Conservation (phyloP, 2,329 filamentous ascomycete genomes). For the Ceratocystiopsis brevicomis region DNA sequence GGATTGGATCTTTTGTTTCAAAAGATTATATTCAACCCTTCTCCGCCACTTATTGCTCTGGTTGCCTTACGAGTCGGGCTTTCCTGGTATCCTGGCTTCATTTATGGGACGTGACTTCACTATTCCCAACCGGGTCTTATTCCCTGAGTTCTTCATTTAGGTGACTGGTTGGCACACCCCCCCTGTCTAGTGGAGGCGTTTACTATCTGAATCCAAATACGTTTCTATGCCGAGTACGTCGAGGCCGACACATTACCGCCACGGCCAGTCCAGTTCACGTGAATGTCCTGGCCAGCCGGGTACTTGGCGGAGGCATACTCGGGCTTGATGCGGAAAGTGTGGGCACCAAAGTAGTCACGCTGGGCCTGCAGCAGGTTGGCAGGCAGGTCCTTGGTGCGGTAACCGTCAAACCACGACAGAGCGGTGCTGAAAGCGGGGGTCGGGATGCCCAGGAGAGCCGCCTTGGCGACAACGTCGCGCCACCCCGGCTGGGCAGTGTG, state of each 20-base stretch:
- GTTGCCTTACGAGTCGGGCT: no score
- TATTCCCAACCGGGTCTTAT: no score
- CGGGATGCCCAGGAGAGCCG: slow-evolving; percentile 84
- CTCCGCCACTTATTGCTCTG: no score
- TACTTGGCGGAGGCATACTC: slow-evolving; percentile 62
- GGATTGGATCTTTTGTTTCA: no score
- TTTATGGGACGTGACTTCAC: no score
- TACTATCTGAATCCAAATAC: neutral
- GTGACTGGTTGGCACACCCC: no score
- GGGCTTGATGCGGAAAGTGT: slow-evolving; percentile 79
- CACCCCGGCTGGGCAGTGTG: slow-evolving; percentile 86
- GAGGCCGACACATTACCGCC: slow-evolving; percentile 94
- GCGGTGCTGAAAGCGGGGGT: slow-evolving; percentile 93
- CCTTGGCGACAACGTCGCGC: slow-evolving; percentile 81
- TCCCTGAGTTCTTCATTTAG: no score
- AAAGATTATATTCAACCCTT: no score
- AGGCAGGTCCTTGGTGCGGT: slow-evolving; percentile 90
- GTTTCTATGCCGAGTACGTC: slow-evolving; percentile 75
- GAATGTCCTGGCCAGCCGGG: slow-evolving; percentile 69
- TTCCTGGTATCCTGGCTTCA: no score
- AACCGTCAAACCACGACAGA: slow-evolving; percentile 95
- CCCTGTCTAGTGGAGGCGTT: no score
- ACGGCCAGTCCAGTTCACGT: slow-evolving; percentile 99
- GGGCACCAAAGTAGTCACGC: slow-evolving; percentile 97
- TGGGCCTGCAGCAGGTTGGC: slow-evolving; percentile 98